phyloP scores from a whole-genome alignment of 2,329 filamentous ascomycete species.

The Monosporascus sp. region DNA sequence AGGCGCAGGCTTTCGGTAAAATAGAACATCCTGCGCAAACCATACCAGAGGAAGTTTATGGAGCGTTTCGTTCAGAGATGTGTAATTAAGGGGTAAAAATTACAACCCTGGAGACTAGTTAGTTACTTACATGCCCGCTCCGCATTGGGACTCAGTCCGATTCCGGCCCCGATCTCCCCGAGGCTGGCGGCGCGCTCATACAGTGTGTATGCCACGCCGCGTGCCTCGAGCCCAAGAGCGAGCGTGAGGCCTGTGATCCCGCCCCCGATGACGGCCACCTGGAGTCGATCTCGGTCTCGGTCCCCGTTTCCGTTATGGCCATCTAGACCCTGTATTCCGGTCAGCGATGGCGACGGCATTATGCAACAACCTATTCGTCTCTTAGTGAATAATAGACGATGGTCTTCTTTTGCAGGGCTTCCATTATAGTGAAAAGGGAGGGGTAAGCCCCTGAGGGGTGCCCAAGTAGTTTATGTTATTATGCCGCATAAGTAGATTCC shows the following conservation, averaged over 20 bases:
- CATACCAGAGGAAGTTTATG: too few relatives aligned
- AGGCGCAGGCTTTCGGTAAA: too few relatives aligned
- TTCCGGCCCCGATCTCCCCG: conserved; percentile 32
- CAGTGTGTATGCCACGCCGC: conserved; percentile 26
- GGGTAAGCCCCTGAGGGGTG: background rate
- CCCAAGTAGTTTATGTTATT: background rate
- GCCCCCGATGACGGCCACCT: conserved; percentile 34
- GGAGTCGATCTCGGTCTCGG: background rate
- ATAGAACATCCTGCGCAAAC: too few relatives aligned
- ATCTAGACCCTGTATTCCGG: background rate
- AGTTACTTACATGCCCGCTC: conserved; percentile 13
- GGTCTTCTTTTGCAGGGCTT: too few relatives aligned
- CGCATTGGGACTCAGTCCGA: conserved; percentile 31
- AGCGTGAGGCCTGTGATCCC: conserved; percentile 35
- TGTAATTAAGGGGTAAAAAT: too few relatives aligned
- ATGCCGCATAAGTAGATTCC: too few relatives aligned
- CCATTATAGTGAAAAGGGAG: background rate
- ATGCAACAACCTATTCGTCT: background rate
- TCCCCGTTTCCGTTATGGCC: conserved; percentile 2
- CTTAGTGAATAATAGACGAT: background rate
- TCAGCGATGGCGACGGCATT: conserved; percentile 1
- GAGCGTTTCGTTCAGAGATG: too few relatives aligned
- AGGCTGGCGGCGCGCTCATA: conserved; percentile 31
- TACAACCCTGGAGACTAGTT: too few relatives aligned
- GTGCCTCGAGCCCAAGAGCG: conserved; percentile 26